phyloP scores from a whole-genome alignment of 1,284 basidiomycete genomes.

The Ustilago bromivora region DNA sequence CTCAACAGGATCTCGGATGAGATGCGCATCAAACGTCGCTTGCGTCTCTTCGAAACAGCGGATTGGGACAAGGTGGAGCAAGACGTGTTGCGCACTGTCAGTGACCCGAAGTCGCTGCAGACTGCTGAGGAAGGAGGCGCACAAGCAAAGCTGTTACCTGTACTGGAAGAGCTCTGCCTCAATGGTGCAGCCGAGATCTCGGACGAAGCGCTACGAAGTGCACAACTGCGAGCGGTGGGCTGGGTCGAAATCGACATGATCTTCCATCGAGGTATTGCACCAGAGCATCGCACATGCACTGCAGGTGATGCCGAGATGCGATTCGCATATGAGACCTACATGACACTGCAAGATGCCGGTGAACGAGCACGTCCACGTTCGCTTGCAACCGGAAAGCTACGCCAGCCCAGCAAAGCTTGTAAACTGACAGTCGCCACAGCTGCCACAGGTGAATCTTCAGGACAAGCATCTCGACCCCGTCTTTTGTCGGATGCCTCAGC shows the following conservation, averaged over 20 bases:
- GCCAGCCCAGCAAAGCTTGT: conserved; percentile 12
- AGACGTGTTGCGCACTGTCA: conserved; percentile 48
- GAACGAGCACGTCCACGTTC: conserved; percentile 46
- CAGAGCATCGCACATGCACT: conserved; percentile 51
- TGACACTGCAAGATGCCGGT: conserved; percentile 49
- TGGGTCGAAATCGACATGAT: conserved; percentile 58
- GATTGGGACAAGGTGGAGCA: conserved; percentile 59
- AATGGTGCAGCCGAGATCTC: conserved; percentile 23
- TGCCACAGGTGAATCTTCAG: background rate
- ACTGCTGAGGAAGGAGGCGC: conserved; percentile 5
- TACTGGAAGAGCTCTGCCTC: conserved; percentile 54
- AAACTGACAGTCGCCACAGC: conserved; percentile 4
- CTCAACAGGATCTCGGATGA: conserved; percentile 57
- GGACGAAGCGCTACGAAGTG: conserved; percentile 28
- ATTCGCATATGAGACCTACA: conserved; percentile 56
- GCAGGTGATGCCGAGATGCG: conserved; percentile 62
- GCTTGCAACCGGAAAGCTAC: conserved; percentile 18
- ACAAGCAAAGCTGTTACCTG: conserved; percentile 34
- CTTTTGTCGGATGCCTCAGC: conserved; percentile 16
- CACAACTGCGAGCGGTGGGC: conserved; percentile 44
- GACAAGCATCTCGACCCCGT: conserved; percentile 14
- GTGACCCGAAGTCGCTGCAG: conserved; percentile 36
- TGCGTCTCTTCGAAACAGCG: conserved; percentile 47
- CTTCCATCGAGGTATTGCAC: conserved; percentile 56
- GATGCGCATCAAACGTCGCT: conserved; percentile 31